A percentile compares a stretch with the other conserved stretches of the same genome.
These are phyloP conservation scores for Arthromyces matolae DNA, from an alignment of 768 basidiomycete species.

Conservation along the genomic window DNA sequence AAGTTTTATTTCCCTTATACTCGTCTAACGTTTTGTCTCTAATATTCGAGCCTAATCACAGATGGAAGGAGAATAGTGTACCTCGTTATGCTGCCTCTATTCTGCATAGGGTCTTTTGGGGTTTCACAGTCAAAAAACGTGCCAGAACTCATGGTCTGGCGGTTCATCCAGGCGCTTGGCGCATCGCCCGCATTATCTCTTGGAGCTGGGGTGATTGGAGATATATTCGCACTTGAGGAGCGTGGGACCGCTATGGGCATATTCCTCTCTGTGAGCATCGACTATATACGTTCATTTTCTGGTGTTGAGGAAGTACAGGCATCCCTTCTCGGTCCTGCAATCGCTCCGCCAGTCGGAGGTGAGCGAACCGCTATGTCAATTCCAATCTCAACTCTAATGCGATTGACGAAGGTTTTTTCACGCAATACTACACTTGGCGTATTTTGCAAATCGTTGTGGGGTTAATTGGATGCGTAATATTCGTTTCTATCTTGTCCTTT, in stretches of 20 bases:
- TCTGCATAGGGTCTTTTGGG: slow-evolving; percentile 55
- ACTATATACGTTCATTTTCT: not conserved
- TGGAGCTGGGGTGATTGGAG: slow-evolving; percentile 54
- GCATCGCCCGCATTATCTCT: slow-evolving; percentile 49
- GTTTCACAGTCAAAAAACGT: slow-evolving; percentile 43
- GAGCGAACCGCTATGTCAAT: not conserved
- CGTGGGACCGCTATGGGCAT: slow-evolving; percentile 40
- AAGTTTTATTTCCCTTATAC: slow-evolving; percentile 9
- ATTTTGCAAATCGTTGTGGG: slow-evolving; percentile 49
- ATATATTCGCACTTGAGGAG: slow-evolving; percentile 57
- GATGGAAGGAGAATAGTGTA: slow-evolving; percentile 63
- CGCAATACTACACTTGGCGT: slow-evolving; percentile 67
- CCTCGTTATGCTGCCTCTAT: slow-evolving; percentile 56
- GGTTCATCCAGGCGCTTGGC: slow-evolving; percentile 63
- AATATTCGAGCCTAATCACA: slow-evolving; percentile 17
- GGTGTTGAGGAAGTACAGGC: slow-evolving; percentile 30
- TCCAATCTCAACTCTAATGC: not conserved
- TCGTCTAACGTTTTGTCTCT: not conserved
- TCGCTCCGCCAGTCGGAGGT: slow-evolving; percentile 61
- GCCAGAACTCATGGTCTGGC: slow-evolving; percentile 49
- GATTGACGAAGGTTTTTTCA: slow-evolving; percentile 36
- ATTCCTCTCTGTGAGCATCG: slow-evolving; percentile 30
- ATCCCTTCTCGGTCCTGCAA: slow-evolving; percentile 52
- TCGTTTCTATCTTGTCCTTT: slow-evolving; percentile 37
- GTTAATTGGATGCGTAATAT: slow-evolving; percentile 33